These are phyloP conservation scores for Blastobotrys peoriensis DNA, from an alignment of 805 yeast genomes.

Conservation along the genomic window DNA sequence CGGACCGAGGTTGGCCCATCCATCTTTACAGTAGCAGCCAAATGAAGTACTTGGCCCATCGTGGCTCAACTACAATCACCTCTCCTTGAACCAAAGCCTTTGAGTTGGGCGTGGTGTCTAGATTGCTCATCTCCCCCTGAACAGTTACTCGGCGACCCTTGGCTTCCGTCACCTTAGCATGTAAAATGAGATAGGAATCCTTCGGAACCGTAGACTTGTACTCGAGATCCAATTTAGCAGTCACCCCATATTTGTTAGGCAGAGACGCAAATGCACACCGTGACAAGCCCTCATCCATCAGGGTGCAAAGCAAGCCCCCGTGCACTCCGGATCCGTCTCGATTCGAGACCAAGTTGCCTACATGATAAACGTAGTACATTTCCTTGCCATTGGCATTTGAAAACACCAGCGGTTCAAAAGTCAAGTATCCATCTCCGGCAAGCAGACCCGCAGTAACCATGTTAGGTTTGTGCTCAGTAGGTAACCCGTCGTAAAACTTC, in stretches of 20 bases:
- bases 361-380: conserved; percentile 58
- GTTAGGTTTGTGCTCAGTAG: conserved; percentile 17
- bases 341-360: conserved; percentile 57
- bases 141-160: conserved; percentile 73
- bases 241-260: conserved; percentile 77
- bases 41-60: conserved; percentile 69
- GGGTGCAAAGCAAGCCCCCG: conserved; percentile 70
- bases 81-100: conserved; percentile 51
- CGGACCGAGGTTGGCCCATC: no score
- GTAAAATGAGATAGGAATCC: conserved; percentile 54
- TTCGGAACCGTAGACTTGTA: conserved; percentile 43
- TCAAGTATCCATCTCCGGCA: conserved; percentile 60
- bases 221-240: conserved; percentile 64
- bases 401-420: conserved; percentile 71
- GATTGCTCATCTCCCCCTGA: conserved; percentile 47
- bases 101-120: conserved; percentile 23
- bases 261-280: conserved; percentile 67
- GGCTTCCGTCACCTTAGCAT: conserved; percentile 52
- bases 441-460: conserved; percentile 53
- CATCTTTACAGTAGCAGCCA: no score
- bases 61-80: conserved; percentile 78
- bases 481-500: conserved; percentile 24
- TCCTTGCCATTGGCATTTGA: conserved; percentile 44
- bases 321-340: conserved; percentile 40
- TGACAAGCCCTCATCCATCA: conserved; percentile 72